Base-by-base conservation (phyloP, 2,329 filamentous ascomycete species). In the Neopestalotiopsis sp. region DNA sequence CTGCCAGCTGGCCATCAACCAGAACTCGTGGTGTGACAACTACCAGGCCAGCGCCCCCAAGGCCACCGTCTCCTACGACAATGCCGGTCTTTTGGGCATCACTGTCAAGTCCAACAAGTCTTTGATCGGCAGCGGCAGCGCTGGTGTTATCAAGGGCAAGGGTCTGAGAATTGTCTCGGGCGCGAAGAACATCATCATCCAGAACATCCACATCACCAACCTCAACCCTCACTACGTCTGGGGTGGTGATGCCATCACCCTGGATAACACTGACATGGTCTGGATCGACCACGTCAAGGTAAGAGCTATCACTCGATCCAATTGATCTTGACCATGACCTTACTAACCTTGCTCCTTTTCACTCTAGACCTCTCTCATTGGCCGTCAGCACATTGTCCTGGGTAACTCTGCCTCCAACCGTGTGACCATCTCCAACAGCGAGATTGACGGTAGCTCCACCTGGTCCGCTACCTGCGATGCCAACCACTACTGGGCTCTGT, bases 1-100 rank as follows among this genome's bases (percentile, higher is more conserved):
- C 10, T 88, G 89, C 79, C 89, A 91, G 81, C 73, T 85, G 56
- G 86, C 89, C 72, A 90, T 91, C 77, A 87, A 90, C 81, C 81
- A 88, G 81, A 79, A 89, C 75, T 74, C 83, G 74, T 89, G 87
- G 85, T 91, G 89, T 78, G 80, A 76, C 68, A 89, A 90, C 81
- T 88, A 90, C 77, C 81, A 90, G 79, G 80, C 86, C 67, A 80
- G 81, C 45, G 85, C 87, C 2, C 82, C 85, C 49, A 82, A 80
- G 62, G 82, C 81, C 59, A 80, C 79, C 12, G 84, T 80, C 49
- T 81, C 73, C 4, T 85, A 84, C 70, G 84, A 89, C 79, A 88
- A 86, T 67, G 87, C 87, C 53, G 87, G 81, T 70, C 70, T 80
- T 1, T 73, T 81, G 40, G 85, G 84, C 62, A 88, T 90, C 76